Base-by-base conservation (phyloP, 2,329 filamentous ascomycete genomes). In the Phialocephala subalpina region DNA sequence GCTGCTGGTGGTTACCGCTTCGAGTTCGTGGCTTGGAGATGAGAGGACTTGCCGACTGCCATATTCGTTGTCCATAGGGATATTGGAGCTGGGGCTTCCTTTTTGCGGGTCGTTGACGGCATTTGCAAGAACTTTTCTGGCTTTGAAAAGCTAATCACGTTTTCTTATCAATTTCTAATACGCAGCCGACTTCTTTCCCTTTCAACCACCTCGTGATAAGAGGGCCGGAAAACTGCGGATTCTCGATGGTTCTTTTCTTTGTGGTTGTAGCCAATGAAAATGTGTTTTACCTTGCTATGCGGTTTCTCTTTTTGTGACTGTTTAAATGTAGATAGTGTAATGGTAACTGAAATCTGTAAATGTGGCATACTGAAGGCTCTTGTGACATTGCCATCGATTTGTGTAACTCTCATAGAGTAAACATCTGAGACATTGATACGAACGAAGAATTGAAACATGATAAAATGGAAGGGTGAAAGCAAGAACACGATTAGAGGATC, bases 101-200 rank as follows among this genome's bases (percentile, higher is more conserved):
- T 75, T 73, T 75, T 73, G 74, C 74, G 68, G 71, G 73, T 75
- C 71, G 67, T 75, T 73, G 70, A 75, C 69, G 72, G 74, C 73
- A 75, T 72, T 75, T 73, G 69, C 72, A 74, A 72, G 70, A 72
- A 70, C 70, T 68, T 62, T 74, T 72, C 69, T 75, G 70, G 74
- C 73, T 72, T 63, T 69, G 63, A 75, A 74, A 73, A 77, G 74
- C 73, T 75, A 70, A 73, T 73, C 62, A 70, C 67, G 70, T 74
- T 75, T 76, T 72, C 72, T 75, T 75, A 76, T 72, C 73, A 73
- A 69, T 69, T 77, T 77, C 75, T 77, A 77, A 76, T 77, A 70
- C 72, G 72, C 70, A 74, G 70, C 66, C 71, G 69, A 70, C 70
- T 69, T 70, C 70, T 70, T 74, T 73, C 68, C 57, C 65, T 70